These are phyloP conservation scores for Backusella westeae DNA, from an alignment of 192 early-diverging fungal genomes.

Conservation along the genomic window DNA sequence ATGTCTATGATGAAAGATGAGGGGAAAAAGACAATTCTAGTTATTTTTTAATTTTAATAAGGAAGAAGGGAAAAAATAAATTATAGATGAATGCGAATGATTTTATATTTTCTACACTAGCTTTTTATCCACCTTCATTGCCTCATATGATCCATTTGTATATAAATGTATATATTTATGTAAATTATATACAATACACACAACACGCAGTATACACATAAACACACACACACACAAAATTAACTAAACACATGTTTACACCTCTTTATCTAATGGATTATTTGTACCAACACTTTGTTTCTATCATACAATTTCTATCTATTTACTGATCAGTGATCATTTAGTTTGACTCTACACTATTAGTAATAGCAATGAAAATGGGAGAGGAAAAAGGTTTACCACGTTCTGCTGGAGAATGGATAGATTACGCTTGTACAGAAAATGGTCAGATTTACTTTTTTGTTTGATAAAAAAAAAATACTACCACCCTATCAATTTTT, in stretches of 20 bases:
- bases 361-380: background rate
- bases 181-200: slow-evolving; percentile 5
- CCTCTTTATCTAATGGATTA: background rate
- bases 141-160: slow-evolving; percentile 6
- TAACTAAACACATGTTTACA: background rate
- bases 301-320: background rate
- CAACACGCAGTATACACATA: background rate
- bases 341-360: background rate
- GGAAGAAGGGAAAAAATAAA: background rate
- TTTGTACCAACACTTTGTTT: background rate
- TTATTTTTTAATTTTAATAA: slow-evolving; percentile 11
- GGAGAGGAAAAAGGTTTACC: background rate
- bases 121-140: background rate
- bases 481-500: background rate
- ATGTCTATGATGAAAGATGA: slow-evolving; percentile 2
- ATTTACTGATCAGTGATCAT: background rate
- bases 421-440: slow-evolving; percentile 3
- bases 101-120: slow-evolving; percentile 9
- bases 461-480: background rate
- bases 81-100: background rate
- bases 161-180: slow-evolving; percentile 10
- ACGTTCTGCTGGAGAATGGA: background rate
- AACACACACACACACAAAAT: background rate
- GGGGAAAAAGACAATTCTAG: slow-evolving; percentile 2
- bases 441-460: background rate